Base-by-base conservation (phyloP, 495 filamentous ascomycete genomes). In the Xylaria longipes region DNA sequence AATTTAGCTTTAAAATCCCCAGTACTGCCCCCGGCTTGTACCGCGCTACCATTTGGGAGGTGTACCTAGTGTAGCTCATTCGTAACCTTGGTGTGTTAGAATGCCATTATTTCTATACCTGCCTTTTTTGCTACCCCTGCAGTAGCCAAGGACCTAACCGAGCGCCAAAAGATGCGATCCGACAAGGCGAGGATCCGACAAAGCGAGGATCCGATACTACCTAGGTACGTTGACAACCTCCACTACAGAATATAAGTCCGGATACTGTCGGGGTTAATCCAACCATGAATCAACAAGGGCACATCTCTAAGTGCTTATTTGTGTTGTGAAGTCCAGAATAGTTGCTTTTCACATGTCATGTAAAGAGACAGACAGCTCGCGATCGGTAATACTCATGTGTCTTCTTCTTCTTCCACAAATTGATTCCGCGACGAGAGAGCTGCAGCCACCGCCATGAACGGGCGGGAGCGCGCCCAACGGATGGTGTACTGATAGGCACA, bases 301-400 rank as follows among this genome's bases (percentile, higher is more conserved):
- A 58, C 27, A 58, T 58, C 20, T 54, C 50, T 27, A 58, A 54
- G 48, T 11, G 48, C n/a, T 25, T 54, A 54, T 11, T 54, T 54
- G 48, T 58, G 29, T 58, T 58, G 29, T 58, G 54, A 58, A 58
- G 54, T 58, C 54, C 29, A 58, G 54, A 58, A 58, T 58, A 58
- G 54, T 58, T 14, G 29, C 54, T 58, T 58, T 58, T 58, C 54
- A 58, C 54, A 58, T 58, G 29, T 15, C 29, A 31, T 58, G 29
- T 58, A 31, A 58, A 58, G 54, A 58, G 54, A 58, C 29, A 58
- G 29, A 58, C 54, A 31, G 54, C 54, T 35, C 17, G 54, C 29
- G 54, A 58, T 35, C 29, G 54, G 29, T 35, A 58, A 58, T 35
- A 58, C 27, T 35, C 29, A 35, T 58, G 54, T 58, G 54, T 58